phyloP scores from a whole-genome alignment of 441 rosid genomes.

The Corymbia citriodora region DNA sequence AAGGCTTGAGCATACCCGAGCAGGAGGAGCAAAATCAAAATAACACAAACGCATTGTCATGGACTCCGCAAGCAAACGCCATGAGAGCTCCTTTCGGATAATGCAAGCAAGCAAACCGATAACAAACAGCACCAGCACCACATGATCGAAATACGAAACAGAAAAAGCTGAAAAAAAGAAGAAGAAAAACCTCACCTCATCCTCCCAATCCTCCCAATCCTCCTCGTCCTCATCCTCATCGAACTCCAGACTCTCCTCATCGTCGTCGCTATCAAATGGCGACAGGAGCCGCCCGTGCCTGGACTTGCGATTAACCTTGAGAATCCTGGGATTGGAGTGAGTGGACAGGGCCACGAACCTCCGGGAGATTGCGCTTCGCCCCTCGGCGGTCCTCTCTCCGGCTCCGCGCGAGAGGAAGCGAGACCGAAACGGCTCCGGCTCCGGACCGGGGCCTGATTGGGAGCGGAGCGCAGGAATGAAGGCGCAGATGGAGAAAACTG shows the following conservation, averaged over 20 bases:
- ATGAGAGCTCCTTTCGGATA: neutral
- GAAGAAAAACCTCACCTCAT: conserved; percentile 32
- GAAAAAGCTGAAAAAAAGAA: neutral
- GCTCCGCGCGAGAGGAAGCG: neutral
- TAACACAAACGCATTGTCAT: neutral
- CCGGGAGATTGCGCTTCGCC: conserved; percentile 2
- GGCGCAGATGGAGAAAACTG: conserved; percentile 23
- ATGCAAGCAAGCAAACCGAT: neutral
- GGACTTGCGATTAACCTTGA: conserved; percentile 66
- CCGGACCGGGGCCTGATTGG: neutral
- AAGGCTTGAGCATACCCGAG: neutral
- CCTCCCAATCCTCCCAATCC: conserved; percentile 34
- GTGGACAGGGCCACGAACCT: conserved; percentile 39
- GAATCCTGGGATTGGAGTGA: conserved; percentile 75
- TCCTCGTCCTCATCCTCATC: conserved; percentile 27
- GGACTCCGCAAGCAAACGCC: neutral
- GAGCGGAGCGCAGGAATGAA: conserved; percentile 11
- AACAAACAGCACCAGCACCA: neutral
- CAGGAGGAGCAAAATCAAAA: neutral
- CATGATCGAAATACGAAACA: neutral
- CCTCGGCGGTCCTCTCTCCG: neutral
- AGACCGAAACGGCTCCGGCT: neutral
- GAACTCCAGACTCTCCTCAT: conserved; percentile 27
- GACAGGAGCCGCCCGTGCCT: conserved; percentile 44
- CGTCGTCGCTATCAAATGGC: conserved; percentile 36